Conservation (phyloP, 129 eudicot genomes). For the Arctium lappa region DNA sequence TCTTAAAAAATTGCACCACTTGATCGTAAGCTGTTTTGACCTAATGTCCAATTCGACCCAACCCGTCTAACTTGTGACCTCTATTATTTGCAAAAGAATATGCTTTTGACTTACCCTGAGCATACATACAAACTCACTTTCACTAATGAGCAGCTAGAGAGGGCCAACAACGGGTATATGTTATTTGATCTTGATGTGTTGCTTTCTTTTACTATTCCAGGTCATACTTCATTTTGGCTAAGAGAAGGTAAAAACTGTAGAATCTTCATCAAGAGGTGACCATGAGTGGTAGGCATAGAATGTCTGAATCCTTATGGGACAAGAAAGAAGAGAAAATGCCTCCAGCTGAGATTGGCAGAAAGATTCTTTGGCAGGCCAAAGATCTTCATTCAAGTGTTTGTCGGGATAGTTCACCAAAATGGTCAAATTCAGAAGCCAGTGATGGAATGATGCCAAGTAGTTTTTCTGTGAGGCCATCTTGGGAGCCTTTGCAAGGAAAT, state of each 20-base stretch:
- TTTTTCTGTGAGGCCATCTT: slow-evolving; percentile 25
- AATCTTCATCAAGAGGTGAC: slow-evolving; percentile 3
- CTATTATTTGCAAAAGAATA: background rate
- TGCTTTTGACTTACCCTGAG: slow-evolving; percentile 5
- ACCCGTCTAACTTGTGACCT: background rate
- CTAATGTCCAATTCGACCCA: background rate
- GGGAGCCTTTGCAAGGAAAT: slow-evolving; percentile 34
- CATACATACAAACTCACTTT: background rate
- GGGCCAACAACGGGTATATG: background rate
- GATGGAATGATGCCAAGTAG: slow-evolving; percentile 19
- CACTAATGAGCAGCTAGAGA: no score
- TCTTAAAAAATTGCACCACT: background rate
- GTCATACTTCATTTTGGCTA: slow-evolving; percentile 26
- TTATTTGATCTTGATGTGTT: slow-evolving; percentile 6
- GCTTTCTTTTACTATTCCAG: slow-evolving; percentile 29
- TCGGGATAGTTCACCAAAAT: slow-evolving; percentile 26
- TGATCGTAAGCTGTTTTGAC: slow-evolving; percentile 1
- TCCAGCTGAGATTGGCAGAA: slow-evolving; percentile 17
- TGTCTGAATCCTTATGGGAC: slow-evolving; percentile 36
- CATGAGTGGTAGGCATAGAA: slow-evolving; percentile 50
- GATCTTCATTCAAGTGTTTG: slow-evolving; percentile 23
- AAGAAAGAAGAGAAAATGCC: slow-evolving; percentile 29
- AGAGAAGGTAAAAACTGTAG: slow-evolving; percentile 6
- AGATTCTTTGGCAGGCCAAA: no score
- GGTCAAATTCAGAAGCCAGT: slow-evolving; percentile 32